Conservation (phyloP, 768 basidiomycete species). For the Mycena amicta region DNA sequence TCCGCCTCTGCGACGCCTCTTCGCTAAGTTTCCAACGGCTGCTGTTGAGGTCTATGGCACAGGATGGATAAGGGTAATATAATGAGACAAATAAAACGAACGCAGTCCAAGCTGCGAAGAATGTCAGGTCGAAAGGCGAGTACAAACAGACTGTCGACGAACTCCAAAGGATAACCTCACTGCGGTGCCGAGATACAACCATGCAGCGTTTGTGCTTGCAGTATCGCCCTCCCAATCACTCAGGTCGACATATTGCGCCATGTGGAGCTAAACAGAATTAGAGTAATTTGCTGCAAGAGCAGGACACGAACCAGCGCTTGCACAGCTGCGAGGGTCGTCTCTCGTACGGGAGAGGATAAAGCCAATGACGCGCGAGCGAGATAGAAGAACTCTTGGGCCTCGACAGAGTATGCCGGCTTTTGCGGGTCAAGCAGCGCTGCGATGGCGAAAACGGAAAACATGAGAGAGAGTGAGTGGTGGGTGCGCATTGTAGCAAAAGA, state of each 20-base stretch:
- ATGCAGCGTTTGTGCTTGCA: constrained; percentile 49
- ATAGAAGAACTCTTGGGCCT: constrained; percentile 65
- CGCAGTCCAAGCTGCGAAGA: constrained; percentile 54
- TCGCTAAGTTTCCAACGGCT: constrained; percentile 60
- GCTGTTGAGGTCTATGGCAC: constrained; percentile 36
- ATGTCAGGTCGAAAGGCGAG: constrained; percentile 6
- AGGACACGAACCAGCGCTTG: constrained; percentile 52
- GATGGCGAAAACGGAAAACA: constrained; percentile 69
- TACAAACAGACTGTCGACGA: constrained; percentile 28
- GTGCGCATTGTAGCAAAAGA: constrained; percentile 40
- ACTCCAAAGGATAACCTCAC: constrained; percentile 64
- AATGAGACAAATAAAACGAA: constrained; percentile 31
- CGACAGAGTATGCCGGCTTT: constrained; percentile 47
- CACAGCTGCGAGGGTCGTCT: constrained; percentile 58
- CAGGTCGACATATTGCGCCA: constrained; percentile 56
- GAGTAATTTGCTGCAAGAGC: not conserved
- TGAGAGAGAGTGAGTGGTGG: constrained; percentile 61
- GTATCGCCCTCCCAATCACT: constrained; percentile 47
- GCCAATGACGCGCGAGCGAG: constrained; percentile 56
- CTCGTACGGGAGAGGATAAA: constrained; percentile 46
- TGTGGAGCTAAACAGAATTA: constrained; percentile 34
- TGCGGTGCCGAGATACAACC: constrained; percentile 61
- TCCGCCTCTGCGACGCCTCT: constrained; percentile 47
- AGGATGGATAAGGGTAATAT: not conserved
- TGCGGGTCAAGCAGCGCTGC: constrained; percentile 62